Percentiles rank a stretch among this genome's conserved stretches.
Conservation (phyloP, 164 flowering plant genomes). For the Umbellularia californica region DNA sequence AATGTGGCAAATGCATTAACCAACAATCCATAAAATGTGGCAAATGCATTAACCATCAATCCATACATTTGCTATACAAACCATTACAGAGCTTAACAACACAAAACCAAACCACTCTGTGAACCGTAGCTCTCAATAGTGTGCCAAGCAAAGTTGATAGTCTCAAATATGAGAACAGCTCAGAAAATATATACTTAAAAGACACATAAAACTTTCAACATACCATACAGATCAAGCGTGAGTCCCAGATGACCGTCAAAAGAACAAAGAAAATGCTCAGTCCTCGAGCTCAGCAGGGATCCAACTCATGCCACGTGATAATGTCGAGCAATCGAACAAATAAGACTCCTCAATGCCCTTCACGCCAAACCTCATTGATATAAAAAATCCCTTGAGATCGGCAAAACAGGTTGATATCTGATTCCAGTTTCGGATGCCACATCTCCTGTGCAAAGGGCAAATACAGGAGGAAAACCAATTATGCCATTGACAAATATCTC, state of each 20-base stretch:
- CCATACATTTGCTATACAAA: too few relatives aligned
- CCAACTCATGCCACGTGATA: background rate
- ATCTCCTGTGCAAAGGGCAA: conserved; percentile 77
- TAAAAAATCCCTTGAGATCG: conserved; percentile 23
- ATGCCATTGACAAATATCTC: conserved; percentile 55
- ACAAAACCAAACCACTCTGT: too few relatives aligned
- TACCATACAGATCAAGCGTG: background rate
- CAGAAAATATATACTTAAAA: too few relatives aligned
- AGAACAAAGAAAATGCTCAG: background rate
- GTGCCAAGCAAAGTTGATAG: too few relatives aligned
- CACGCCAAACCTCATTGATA: conserved; percentile 21
- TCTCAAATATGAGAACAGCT: too few relatives aligned
- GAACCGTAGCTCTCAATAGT: too few relatives aligned
- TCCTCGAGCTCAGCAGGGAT: background rate
- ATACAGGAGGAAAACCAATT: conserved; percentile 71
- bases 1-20: too few relatives aligned
- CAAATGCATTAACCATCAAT: too few relatives aligned
- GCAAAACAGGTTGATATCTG: conserved; percentile 30
- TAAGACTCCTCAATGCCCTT: conserved; percentile 17
- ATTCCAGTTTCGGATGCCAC: conserved; percentile 34
- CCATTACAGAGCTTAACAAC: too few relatives aligned
- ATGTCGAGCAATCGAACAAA: conserved; percentile 10
- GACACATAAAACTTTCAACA: background rate
- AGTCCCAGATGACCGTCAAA: conserved; percentile 2
- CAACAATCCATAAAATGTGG: too few relatives aligned